Evolutionary conservation across 2,329 filamentous ascomycete species (phyloP).

Genomic region (Phaeosphaeriaceae sp.): DNA sequence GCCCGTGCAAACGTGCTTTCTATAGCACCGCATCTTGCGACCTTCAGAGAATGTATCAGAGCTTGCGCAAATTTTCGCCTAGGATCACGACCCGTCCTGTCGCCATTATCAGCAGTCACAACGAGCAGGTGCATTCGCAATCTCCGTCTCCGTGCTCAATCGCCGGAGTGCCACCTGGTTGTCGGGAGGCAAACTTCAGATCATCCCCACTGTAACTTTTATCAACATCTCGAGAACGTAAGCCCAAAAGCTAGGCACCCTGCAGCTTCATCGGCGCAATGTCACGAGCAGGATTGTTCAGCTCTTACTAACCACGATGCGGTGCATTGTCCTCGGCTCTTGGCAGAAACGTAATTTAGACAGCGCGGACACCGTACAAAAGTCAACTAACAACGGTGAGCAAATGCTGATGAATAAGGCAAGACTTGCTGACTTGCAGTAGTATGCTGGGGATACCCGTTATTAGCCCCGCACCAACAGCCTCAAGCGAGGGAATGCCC

Average conservation of each 20-base stretch:
- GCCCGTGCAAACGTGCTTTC: not conserved
- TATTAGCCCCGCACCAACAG: slow-evolving; percentile 13
- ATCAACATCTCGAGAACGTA: slow-evolving; percentile 16
- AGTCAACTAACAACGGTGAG: not conserved
- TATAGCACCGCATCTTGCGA: not conserved
- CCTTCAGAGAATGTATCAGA: not conserved
- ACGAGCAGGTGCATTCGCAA: not conserved
- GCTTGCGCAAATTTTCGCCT: not conserved
- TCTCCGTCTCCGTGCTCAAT: not conserved
- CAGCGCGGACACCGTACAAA: not conserved
- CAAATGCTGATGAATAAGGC: slow-evolving; percentile 27
- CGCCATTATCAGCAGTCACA: slow-evolving; percentile 1
- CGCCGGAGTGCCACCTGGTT: not conserved
- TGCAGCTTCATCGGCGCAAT: not conserved
- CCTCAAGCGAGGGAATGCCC: slow-evolving; percentile 19
- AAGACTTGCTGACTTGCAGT: slow-evolving; percentile 24
- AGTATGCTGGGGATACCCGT: slow-evolving; percentile 11
- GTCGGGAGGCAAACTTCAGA: not conserved
- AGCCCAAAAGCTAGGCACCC: slow-evolving; percentile 2
- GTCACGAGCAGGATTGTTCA: not conserved
- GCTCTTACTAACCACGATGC: not conserved
- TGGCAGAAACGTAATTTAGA: not conserved
- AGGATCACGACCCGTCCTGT: not conserved
- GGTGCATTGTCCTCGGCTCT: not conserved
- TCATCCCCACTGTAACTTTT: slow-evolving; percentile 1